Base-by-base conservation (phyloP, 306 rosid species). In the Trifolium pratense region DNA sequence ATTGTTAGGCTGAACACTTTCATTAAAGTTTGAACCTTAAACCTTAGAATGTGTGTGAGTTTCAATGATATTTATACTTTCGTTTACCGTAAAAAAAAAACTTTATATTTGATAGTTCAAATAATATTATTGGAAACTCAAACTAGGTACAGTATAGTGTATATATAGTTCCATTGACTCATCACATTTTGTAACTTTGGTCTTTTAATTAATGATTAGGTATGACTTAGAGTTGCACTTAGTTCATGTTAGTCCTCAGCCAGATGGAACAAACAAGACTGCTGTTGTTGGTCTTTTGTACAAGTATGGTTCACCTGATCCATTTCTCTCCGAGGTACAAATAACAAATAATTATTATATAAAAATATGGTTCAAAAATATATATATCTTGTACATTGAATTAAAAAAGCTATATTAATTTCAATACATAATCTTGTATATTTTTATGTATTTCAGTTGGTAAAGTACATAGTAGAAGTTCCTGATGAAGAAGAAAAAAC, bases 211-310 rank as follows among this genome's bases (percentile, higher is more conserved):
- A 13, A 25, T 25, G 6, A 40, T 36, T n/a, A 88, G 96, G 87
- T 87, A 76, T 72, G 96, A 84, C 32, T 48, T 87, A 81, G 97
- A 91, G 73, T 48, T 89, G 15, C 97, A 91, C 51, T 83, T 89
- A 90, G 86, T 91, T 66, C 97, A 91, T 71, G 37, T 36, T 25
- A 70, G 59, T 65, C 56, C 75, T 29, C 79, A 84, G 52, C 74
- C 82, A n/a, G 78, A 69, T 40, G 83, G 70, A 17, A 63, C 43
- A 29, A 78, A 81, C 60, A 81, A 71, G 21, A 83, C 86, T 1
- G 90, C 89, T 36, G 92, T 86, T 8, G 37, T 84, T 74, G 86
- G 81, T 49, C 62, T 84, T 56, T 68, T 92, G 75, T 89, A 86
- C 76, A 75, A 76, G 59, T 60, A 73, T 75, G 97, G 97, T 42